Base-by-base conservation (phyloP, 2,329 filamentous ascomycete species). In the Gliomastix tumulicola region DNA sequence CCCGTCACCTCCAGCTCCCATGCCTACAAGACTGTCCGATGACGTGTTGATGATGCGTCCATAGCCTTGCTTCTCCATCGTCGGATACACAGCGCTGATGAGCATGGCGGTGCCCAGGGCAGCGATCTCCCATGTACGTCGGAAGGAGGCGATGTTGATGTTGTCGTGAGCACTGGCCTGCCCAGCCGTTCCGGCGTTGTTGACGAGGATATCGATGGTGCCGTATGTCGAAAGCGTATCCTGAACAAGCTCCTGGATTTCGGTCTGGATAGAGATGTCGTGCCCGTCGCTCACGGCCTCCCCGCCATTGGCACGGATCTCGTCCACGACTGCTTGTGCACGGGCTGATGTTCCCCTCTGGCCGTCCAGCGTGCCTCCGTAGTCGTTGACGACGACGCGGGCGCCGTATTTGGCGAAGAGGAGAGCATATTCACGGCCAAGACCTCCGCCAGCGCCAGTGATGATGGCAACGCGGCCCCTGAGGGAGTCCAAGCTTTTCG, bases 181-280 rank as follows among this genome's bases (percentile, higher is more conserved):
- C 16, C 45, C 44, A 6, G 42, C 46, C 1, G 41, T 42, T 0
- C 84, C 87, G 15, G 88, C 87, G 56, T 92, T 94, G 69, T 94
- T 92, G 65, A 94, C 65, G 35, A 94, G 63, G 45, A 92, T 83
- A 59, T 94, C 84, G 49, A 94, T 72, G 49, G 20, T 36, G 1
- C 45, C 46, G 21, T 54, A 44, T 3, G 49, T 39, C 3, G 46
- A 41, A 2, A 65, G 37, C 4, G 57, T 53, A n/a, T 48, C 44
- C 12, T 52, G 49, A 1, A 43, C 40, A 9, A 45, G 22, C 16
- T 36, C 22, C 18, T 38, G 18, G 16, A 39, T 33, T 16, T 40
- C 35, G n/a, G 4, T 23, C 21, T 43, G 35, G 22, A 41, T 32
- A 4, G 42, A 44, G 16, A 47, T 35, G 32, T 43, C 42, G 23